Percentiles rank a stretch among this genome's conserved stretches.
Evolutionary conservation across 2,329 filamentous ascomycete genomes (phyloP).

Genomic region (Pseudopyrenochaeta lycopersici): DNA sequence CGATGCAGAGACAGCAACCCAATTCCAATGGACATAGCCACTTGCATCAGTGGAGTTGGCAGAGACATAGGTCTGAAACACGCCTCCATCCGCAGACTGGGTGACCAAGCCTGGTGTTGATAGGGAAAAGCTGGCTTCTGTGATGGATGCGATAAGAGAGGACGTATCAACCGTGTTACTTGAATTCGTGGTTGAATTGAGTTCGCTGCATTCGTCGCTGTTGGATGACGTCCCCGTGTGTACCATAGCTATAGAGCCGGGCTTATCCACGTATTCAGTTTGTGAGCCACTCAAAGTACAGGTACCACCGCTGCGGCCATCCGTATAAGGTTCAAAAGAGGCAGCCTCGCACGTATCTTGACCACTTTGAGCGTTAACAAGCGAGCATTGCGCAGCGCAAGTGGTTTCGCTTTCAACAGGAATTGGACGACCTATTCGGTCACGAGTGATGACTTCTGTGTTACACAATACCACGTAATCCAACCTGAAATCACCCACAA

Average conservation of each 20-base stretch:
- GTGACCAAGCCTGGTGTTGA: slow-evolving; percentile 34
- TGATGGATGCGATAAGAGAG: slow-evolving; percentile 32
- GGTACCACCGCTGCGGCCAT: slow-evolving; percentile 21
- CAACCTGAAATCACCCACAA: slow-evolving; percentile 31
- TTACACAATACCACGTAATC: slow-evolving; percentile 42
- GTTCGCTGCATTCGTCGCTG: slow-evolving; percentile 27
- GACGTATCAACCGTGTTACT: slow-evolving; percentile 27
- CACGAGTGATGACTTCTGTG: slow-evolving; percentile 28
- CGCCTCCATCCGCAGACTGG: slow-evolving; percentile 28
- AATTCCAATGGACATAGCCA: slow-evolving; percentile 34
- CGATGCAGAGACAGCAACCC: slow-evolving; percentile 33
- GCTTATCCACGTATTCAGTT: slow-evolving; percentile 13
- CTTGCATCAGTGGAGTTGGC: slow-evolving; percentile 27
- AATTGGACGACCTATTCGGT: slow-evolving; percentile 23
- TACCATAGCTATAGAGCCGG: slow-evolving; percentile 30
- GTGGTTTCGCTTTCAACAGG: slow-evolving; percentile 28
- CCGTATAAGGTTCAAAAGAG: slow-evolving; percentile 29
- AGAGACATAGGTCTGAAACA: slow-evolving; percentile 29
- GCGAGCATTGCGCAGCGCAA: slow-evolving; percentile 40
- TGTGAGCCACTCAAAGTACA: slow-evolving; percentile 29
- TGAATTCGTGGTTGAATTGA: slow-evolving; percentile 7
- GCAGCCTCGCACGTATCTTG: slow-evolving; percentile 33
- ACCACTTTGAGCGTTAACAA: slow-evolving; percentile 33
- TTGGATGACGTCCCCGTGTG: slow-evolving; percentile 31
- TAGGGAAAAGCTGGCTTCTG: slow-evolving; percentile 21